Percentiles rank a stretch among this genome's conserved stretches.
Conservation (phyloP, 2,329 filamentous ascomycete genomes). For the Trichoderma sp. region DNA sequence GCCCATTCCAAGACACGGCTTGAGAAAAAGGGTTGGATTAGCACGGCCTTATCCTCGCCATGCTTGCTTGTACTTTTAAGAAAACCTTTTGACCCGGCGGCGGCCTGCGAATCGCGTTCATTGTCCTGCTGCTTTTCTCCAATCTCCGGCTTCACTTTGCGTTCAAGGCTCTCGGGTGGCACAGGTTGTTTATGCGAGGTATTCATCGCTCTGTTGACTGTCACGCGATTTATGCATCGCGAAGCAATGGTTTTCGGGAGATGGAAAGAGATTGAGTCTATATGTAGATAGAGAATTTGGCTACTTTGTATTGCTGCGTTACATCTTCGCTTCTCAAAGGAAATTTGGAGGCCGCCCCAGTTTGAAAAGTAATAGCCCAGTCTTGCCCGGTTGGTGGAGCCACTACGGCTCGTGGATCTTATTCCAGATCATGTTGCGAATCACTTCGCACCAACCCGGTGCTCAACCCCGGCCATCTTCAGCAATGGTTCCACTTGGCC, state of each 20-base stretch:
- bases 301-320: background rate
- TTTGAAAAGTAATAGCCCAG: background rate
- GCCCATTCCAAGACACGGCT: background rate
- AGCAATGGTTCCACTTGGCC: background rate
- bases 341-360: background rate
- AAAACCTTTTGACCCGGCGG: background rate
- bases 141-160: background rate
- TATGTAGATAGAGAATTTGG: background rate
- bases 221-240: background rate
- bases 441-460: background rate
- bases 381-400: background rate
- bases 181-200: background rate
- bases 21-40: background rate
- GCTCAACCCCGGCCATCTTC: background rate
- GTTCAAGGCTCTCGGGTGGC: background rate
- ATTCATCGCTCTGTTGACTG: background rate
- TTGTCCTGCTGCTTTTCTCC: background rate
- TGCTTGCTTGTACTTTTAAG: background rate
- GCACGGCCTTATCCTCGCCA: background rate
- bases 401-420: background rate
- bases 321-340: background rate
- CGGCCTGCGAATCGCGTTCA: background rate
- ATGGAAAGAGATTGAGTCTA: background rate
- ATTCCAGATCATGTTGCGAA: background rate
- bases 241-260: background rate